Evolutionary conservation across 495 filamentous ascomycete species (phyloP).

Genomic region (Aspergillus wentii): DNA sequence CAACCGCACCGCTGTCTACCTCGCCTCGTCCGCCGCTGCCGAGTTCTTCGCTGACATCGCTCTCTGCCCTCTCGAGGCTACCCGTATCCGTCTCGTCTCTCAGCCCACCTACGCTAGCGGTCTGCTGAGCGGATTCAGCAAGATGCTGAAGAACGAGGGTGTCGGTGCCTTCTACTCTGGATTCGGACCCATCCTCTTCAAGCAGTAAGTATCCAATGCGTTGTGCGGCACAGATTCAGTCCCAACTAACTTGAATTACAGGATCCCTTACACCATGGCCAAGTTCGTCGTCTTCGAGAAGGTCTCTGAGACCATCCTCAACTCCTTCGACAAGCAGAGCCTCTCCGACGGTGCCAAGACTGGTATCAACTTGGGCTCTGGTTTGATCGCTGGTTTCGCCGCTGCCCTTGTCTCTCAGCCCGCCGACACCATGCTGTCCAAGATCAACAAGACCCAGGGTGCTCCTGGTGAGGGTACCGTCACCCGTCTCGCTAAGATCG

Average conservation of each 20-base stretch:
- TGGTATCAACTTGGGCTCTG: slow-evolving; percentile 85
- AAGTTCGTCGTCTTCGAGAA: slow-evolving; percentile 99
- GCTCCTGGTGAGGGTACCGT: slow-evolving; percentile 91
- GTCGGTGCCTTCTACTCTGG: slow-evolving; percentile 89
- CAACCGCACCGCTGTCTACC: slow-evolving; percentile 86
- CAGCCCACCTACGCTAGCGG: slow-evolving; percentile 82
- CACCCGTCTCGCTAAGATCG: slow-evolving; percentile 91
- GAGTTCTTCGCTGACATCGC: slow-evolving; percentile 95
- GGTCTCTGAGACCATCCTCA: slow-evolving; percentile 76
- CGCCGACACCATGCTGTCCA: slow-evolving; percentile 97
- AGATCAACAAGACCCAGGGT: slow-evolving; percentile 99
- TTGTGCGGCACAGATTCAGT: background rate
- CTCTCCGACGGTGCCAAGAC: slow-evolving; percentile 75
- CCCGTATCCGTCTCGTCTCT: slow-evolving; percentile 91
- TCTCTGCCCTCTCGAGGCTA: slow-evolving; percentile 90
- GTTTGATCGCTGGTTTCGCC: slow-evolving; percentile 96
- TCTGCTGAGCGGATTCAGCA: slow-evolving; percentile 74
- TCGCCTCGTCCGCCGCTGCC: slow-evolving; percentile 74
- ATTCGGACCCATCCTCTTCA: slow-evolving; percentile 91
- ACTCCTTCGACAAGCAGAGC: slow-evolving; percentile 66
- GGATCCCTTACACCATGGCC: slow-evolving; percentile 99
- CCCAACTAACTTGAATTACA: slow-evolving; percentile 27
- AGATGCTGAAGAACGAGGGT: slow-evolving; percentile 83
- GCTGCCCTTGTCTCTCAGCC: slow-evolving; percentile 95
- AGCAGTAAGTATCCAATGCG: slow-evolving; percentile 65